Evolutionary conservation across 768 basidiomycete genomes (phyloP), one percentile per base, ranked within the genome.

Genomic region (Tephrocybe sp.): DNA sequence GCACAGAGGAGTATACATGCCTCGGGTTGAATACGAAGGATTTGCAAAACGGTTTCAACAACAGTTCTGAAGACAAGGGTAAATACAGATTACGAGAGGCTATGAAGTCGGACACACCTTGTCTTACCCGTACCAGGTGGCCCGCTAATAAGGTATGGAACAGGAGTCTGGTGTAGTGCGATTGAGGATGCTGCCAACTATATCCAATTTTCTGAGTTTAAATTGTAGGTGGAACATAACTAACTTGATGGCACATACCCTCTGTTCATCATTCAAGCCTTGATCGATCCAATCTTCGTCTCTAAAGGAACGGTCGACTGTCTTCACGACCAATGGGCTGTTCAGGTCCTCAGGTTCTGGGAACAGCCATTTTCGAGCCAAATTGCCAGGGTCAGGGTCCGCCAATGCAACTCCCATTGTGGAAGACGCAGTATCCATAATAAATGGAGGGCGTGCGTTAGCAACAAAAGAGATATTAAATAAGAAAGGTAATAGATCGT

Each of bases 41-140:
- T 74, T 47, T 78, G 77, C 19, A 77, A 64, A 3, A 80, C 78
- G 5, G 70, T 63, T 62, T 78, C 77, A 17, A 77, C 76, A 3
- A 77, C 68, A 2, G 77, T 80, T 54, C 78, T 77, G 22, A 11
- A 4, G 35, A 10, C 31, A 40, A 39, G 13, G n/a, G 1, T 2
- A 40, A 39, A 22, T 43, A 30, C 11, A 5, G 14, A 39, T 12
- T 14, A 26, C 26, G 16, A 35, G 31, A 39, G 9, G 22, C 39
- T 35, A 33, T 14, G 5, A 20, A 23, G 22, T 42, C 23, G 49
- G 38, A 53, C 23, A 20, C 51, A 74, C 76, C 73, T 71, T n/a
- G 77, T 79, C 61, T 79, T 79, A 16, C 77, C 78, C 16, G 78
- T 79, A 0, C 78, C 78, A 14, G 78, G 76, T 12, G 78, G 78